A percentile compares a stretch with the other conserved stretches of the same genome.
phyloP scores from a whole-genome alignment of 805 yeast species.

The Saccharomycopsis fibuligera region DNA sequence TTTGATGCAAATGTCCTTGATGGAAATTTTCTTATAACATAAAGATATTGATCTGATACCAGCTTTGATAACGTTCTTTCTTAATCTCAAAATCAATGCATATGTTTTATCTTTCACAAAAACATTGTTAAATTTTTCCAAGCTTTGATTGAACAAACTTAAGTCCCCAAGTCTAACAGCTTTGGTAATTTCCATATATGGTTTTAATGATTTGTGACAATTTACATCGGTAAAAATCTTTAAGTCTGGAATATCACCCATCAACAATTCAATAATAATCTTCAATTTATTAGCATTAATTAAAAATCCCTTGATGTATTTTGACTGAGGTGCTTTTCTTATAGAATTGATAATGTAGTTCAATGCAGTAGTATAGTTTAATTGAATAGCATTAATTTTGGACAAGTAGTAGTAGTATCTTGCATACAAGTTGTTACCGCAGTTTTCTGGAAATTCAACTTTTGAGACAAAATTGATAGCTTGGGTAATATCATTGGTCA shows the following conservation, averaged over 20 bases:
- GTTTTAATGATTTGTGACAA: conserved; percentile 56
- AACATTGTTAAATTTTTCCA: conserved; percentile 52
- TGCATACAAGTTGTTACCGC: conserved; percentile 83
- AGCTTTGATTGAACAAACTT: conserved; percentile 65
- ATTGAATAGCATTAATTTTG: conserved; percentile 84
- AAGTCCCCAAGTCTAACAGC: conserved; percentile 93
- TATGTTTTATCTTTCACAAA: conserved; percentile 75
- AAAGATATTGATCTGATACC: conserved; percentile 91
- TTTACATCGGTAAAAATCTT: conserved; percentile 64
- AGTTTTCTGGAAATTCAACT: conserved; percentile 78
- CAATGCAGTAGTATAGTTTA: conserved; percentile 85
- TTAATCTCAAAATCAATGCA: conserved; percentile 77
- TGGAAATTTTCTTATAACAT: conserved; percentile 83
- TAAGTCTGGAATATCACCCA: conserved; percentile 95
- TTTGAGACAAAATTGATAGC: conserved; percentile 88
- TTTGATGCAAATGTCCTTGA: conserved; percentile 90
- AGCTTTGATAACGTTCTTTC: conserved; percentile 96
- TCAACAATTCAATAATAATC: conserved; percentile 82
- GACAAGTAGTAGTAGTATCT: conserved; percentile 89
- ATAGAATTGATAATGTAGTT: conserved; percentile 91
- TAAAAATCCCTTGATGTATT: conserved; percentile 76
- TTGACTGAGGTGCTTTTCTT: conserved; percentile 91
- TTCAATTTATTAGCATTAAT: conserved; percentile 86
- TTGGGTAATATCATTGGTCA: conserved; percentile 73
- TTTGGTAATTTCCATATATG: conserved; percentile 80